Evolutionary conservation across 106 monocot genomes (phyloP).

Genomic region (Dendrobium chrysotoxum): DNA sequence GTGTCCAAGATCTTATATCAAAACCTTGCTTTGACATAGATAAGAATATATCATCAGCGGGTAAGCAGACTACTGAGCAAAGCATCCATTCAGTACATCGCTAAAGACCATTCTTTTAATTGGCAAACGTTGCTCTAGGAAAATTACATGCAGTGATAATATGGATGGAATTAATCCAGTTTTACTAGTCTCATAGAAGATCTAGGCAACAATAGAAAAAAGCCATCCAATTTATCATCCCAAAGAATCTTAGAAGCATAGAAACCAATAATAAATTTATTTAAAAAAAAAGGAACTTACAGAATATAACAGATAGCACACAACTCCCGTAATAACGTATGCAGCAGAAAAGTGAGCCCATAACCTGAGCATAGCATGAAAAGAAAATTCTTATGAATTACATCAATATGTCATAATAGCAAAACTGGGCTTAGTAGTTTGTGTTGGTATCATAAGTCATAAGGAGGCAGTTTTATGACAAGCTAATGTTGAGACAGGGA

Average conservation of each 20-base stretch:
- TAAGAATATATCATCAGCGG: neutral
- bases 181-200: neutral
- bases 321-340: constrained; percentile 74
- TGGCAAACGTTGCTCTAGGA: neutral
- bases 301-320: constrained; percentile 79
- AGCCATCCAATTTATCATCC: neutral
- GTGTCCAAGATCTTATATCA: neutral
- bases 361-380: constrained; percentile 52
- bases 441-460: neutral
- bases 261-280: neutral
- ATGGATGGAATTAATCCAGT: neutral
- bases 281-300: constrained; percentile 43
- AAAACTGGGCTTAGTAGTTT: neutral
- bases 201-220: neutral
- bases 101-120: neutral
- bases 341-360: constrained; percentile 97
- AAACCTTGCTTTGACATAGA: neutral
- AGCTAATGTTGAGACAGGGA: neutral
- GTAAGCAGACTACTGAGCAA: neutral
- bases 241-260: neutral
- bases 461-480: neutral
- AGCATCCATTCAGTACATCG: neutral
- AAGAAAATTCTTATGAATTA: neutral
- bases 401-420: neutral
- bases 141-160: neutral